phyloP scores from a whole-genome alignment of 1,139 yeast genomes.

The Debaryomycetaceae sp. region DNA sequence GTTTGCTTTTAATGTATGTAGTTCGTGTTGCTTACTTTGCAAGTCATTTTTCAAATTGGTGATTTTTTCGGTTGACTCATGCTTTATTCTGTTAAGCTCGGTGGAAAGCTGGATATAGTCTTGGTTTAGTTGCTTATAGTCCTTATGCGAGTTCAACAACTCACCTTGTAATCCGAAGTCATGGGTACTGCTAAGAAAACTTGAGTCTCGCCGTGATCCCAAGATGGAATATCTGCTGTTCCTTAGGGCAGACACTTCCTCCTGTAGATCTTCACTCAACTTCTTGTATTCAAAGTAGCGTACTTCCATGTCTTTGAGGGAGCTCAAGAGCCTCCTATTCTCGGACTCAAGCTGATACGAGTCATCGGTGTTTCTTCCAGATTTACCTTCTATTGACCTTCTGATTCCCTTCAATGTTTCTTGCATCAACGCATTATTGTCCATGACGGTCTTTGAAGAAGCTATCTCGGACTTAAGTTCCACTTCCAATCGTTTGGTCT shows the following conservation, averaged over 20 bases:
- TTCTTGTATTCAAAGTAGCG: slow-evolving; percentile 31
- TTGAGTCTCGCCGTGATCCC: not conserved
- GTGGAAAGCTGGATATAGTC: slow-evolving; percentile 7
- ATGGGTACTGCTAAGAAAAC: not conserved
- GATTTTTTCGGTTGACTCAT: slow-evolving; percentile 24
- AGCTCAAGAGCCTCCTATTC: slow-evolving; percentile 14
- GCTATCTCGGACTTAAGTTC: not conserved
- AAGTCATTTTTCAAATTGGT: slow-evolving; percentile 27
- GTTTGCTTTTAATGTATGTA: slow-evolving; percentile 17
- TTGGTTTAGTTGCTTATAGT: slow-evolving; percentile 13
- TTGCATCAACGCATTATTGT: not conserved
- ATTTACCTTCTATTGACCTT: slow-evolving; percentile 20
- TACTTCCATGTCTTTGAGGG: slow-evolving; percentile 16
- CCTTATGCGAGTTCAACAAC: slow-evolving; percentile 15
- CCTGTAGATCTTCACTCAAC: slow-evolving; percentile 30
- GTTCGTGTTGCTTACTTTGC: slow-evolving; percentile 25
- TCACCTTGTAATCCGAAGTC: not conserved
- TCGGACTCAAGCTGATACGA: slow-evolving; percentile 15
- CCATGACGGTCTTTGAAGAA: not conserved
- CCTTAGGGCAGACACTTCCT: slow-evolving; percentile 27
- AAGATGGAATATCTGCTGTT: not conserved
- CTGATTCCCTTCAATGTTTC: slow-evolving; percentile 8
- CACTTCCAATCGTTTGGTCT: not conserved
- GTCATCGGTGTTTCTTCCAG: slow-evolving; percentile 15
- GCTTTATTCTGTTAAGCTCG: slow-evolving; percentile 20